Evolutionary conservation across 495 filamentous ascomycete genomes (phyloP).

Genomic region (Aspergillus nidulans): DNA sequence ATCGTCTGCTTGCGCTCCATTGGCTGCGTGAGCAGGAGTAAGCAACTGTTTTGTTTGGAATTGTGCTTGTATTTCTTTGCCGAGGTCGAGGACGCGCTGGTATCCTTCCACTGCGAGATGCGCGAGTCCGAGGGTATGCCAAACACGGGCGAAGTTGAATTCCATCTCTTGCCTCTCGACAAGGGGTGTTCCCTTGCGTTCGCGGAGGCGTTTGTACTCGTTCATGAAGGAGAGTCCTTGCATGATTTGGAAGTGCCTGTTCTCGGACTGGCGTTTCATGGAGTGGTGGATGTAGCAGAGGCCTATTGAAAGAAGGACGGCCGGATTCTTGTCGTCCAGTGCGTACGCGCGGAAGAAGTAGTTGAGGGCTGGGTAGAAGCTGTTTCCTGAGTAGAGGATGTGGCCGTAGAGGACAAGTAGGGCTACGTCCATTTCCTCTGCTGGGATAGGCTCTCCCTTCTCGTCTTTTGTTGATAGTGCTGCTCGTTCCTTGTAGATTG

Average conservation of each 20-base stretch:
- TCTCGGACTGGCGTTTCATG: constrained; percentile 82
- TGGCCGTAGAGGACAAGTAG: constrained; percentile 85
- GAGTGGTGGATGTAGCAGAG: constrained; percentile 80
- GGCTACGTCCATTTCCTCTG: constrained; percentile 60
- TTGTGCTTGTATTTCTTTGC: constrained; percentile 35
- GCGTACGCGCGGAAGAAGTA: constrained; percentile 88
- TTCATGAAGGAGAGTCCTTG: constrained; percentile 81
- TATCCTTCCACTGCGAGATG: constrained; percentile 79
- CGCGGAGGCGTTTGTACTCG: constrained; percentile 63
- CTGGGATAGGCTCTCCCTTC: constrained; percentile 43
- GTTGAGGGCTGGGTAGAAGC: constrained; percentile 77
- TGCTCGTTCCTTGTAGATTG: constrained; percentile 43
- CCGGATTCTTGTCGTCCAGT: constrained; percentile 68
- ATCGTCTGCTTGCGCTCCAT: background rate
- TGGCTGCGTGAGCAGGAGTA: background rate
- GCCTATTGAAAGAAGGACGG: constrained; percentile 63
- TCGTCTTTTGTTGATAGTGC: constrained; percentile 47
- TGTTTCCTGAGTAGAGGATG: constrained; percentile 72
- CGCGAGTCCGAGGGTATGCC: constrained; percentile 72
- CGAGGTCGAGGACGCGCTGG: constrained; percentile 48
- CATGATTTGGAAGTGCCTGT: constrained; percentile 77
- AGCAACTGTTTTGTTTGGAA: background rate
- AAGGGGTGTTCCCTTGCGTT: constrained; percentile 30
- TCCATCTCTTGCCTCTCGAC: constrained; percentile 74
- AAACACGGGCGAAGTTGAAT: constrained; percentile 80